These are phyloP conservation scores for Pseudocercospora fuligena DNA, from an alignment of 2,329 filamentous ascomycete species.

Conservation along the genomic window DNA sequence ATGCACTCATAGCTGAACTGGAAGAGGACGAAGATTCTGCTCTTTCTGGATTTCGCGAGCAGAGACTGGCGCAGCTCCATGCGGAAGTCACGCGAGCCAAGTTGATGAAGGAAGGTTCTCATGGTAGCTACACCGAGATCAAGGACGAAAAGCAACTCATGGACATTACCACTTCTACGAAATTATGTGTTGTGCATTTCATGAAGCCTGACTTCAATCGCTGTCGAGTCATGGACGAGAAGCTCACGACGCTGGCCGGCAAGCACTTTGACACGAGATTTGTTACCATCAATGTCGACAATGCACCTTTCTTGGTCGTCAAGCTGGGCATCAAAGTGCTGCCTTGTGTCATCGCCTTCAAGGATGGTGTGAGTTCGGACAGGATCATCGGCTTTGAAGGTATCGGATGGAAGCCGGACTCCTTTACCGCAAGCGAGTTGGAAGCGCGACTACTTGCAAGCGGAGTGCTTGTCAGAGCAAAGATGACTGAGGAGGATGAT, in stretches of 20 bases:
- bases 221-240: constrained; percentile 65
- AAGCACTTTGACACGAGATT: constrained; percentile 65
- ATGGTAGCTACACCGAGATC: constrained; percentile 61
- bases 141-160: constrained; percentile 64
- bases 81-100: constrained; percentile 60
- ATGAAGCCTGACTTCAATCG: constrained; percentile 67
- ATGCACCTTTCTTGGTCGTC: constrained; percentile 63
- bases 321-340: constrained; percentile 63
- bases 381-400: constrained; percentile 65
- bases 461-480: constrained; percentile 58
- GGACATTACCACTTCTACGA: constrained; percentile 63
- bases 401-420: constrained; percentile 58
- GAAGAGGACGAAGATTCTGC: constrained; percentile 58
- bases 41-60: constrained; percentile 60
- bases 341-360: constrained; percentile 63
- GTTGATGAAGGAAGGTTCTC: constrained; percentile 45
- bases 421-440: constrained; percentile 59
- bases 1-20: constrained; percentile 65
- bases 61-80: constrained; percentile 62
- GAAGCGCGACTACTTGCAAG: constrained; percentile 58
- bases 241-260: constrained; percentile 59
- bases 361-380: constrained; percentile 60
- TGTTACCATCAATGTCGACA: constrained; percentile 63
- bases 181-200: constrained; percentile 66
- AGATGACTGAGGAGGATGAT: constrained; percentile 54